Percentiles rank a stretch among this genome's conserved stretches.
These are phyloP conservation scores for Apiospora kogelbergensis DNA, from an alignment of 2,329 filamentous ascomycete species.

Conservation along the genomic window DNA sequence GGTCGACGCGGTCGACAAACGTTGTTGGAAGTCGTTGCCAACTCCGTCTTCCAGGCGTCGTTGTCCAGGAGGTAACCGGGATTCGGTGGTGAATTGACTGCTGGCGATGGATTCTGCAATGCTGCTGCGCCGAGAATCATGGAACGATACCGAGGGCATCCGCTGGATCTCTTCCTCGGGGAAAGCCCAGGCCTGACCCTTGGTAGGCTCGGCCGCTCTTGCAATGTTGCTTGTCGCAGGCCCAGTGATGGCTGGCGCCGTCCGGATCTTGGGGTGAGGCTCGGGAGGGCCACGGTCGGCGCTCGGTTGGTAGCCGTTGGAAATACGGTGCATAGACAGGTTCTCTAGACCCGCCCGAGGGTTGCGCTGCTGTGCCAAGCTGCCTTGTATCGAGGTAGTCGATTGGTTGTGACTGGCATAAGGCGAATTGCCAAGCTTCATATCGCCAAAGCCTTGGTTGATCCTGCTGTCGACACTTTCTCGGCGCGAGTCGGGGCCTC, in stretches of 20 bases:
- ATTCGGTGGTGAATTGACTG: slow-evolving; percentile 76
- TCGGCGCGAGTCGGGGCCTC: slow-evolving; percentile 57
- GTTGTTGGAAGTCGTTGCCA: slow-evolving; percentile 43
- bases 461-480: slow-evolving; percentile 81
- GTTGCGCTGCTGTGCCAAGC: slow-evolving; percentile 65
- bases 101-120: slow-evolving; percentile 76
- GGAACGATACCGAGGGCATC: slow-evolving; percentile 23
- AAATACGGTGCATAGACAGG: slow-evolving; percentile 58
- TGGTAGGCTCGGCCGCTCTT: slow-evolving; percentile 74
- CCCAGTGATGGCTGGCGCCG: slow-evolving; percentile 75
- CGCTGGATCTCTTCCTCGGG: slow-evolving; percentile 68
- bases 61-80: slow-evolving; percentile 69
- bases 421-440: slow-evolving; percentile 68
- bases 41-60: slow-evolving; percentile 65
- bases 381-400: slow-evolving; percentile 72
- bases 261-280: slow-evolving; percentile 53
- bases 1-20: slow-evolving; percentile 48
- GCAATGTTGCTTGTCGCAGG: slow-evolving; percentile 65
- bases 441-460: slow-evolving; percentile 68
- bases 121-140: slow-evolving; percentile 71
- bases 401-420: slow-evolving; percentile 78
- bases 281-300: slow-evolving; percentile 58
- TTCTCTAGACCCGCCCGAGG: slow-evolving; percentile 53
- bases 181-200: slow-evolving; percentile 83
- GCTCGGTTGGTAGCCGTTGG: slow-evolving; percentile 63